Base-by-base conservation (phyloP, 2,329 filamentous ascomycete species). In the Magnaporthiopsis incrustans region DNA sequence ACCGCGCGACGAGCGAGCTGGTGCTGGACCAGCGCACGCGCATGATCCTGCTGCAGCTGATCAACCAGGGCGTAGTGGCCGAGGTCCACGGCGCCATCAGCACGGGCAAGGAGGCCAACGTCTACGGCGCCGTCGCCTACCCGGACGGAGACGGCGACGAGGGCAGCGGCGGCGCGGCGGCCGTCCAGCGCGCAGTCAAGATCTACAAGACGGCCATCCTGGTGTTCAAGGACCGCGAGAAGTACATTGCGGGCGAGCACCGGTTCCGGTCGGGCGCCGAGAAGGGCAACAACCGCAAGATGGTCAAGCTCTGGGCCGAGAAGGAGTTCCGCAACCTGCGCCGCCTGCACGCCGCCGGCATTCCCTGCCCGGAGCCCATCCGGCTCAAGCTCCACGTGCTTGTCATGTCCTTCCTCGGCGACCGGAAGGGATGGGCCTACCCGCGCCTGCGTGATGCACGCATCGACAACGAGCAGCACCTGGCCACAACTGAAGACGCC, bases 231-330 rank as follows among this genome's bases (percentile, higher is more conserved):
- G 95, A 99, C 77, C 86, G 95, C 65, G 93, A 97, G 77, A 89
- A 92, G 71, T 99, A 99, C 76, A 95, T 99, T 67, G 90, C 89
- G 0, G 95, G 95, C 68, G 95, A 99, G 77, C 92, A 93, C 77
- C 84, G 95, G 30, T 99, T 99, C 81, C 86, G 91, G 69, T 84
- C 87, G 67, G 94, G 94, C 61, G 95, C 94, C 74, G 95, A 94
- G 78, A 98, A 97, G 81, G 90, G 90, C 69, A 96, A 92, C 77
- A 97, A 92, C 78, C 86, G 93, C 61, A 92, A 94, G 69, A 98
- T 98, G 94, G 94, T 99, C 69, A 96, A 97, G 77, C 82, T 97
- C 30, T 99, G 95, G 95, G 96, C 96, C 0, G 94, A 99, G 78
- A 99, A 99, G 78, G 95, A 99, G 78, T 96, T 96, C 79, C 86